Evolutionary conservation across 768 basidiomycete genomes (phyloP).

Genomic region (Tubosaeta sp.): DNA sequence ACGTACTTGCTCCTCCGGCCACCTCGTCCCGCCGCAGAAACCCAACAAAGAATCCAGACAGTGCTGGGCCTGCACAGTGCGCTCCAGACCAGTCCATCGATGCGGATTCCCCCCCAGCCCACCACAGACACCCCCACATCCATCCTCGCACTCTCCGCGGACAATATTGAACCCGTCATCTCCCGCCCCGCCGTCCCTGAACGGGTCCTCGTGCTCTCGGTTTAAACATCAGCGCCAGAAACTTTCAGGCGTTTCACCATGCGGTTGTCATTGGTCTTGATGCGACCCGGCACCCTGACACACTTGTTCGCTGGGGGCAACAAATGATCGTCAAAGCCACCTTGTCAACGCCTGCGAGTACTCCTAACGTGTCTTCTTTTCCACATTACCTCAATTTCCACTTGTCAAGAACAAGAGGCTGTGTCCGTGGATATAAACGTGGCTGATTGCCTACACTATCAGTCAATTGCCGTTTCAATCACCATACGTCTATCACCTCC

Average conservation of each 20-base stretch:
- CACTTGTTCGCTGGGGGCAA: not conserved
- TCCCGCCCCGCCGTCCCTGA: slow-evolving; percentile 23
- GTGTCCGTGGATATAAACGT: not conserved
- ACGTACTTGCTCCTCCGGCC: slow-evolving; percentile 7
- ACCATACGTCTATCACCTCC: slow-evolving; percentile 5
- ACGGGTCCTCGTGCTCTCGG: slow-evolving; percentile 14
- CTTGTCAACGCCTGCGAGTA: not conserved
- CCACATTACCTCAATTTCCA: not conserved
- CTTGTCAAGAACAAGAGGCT: not conserved
- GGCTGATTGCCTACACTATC: too few species aligned
- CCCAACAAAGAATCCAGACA: not conserved
- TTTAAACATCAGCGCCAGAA: not conserved
- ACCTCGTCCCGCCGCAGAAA: not conserved
- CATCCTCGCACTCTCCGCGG: slow-evolving; percentile 16
- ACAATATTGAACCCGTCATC: slow-evolving; percentile 11
- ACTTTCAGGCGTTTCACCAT: slow-evolving; percentile 11
- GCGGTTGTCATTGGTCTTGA: not conserved
- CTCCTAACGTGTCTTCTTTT: too few species aligned
- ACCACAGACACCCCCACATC: too few species aligned
- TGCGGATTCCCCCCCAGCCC: too few species aligned
- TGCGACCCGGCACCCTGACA: not conserved
- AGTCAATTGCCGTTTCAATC: not conserved
- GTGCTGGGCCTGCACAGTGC: too few species aligned
- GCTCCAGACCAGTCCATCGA: not conserved
- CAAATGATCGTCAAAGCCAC: not conserved